Evolutionary conservation across 768 basidiomycete species (phyloP), one percentile per base, ranked within the genome.

Genomic region (Cystofilobasidium bisporidii): DNA sequence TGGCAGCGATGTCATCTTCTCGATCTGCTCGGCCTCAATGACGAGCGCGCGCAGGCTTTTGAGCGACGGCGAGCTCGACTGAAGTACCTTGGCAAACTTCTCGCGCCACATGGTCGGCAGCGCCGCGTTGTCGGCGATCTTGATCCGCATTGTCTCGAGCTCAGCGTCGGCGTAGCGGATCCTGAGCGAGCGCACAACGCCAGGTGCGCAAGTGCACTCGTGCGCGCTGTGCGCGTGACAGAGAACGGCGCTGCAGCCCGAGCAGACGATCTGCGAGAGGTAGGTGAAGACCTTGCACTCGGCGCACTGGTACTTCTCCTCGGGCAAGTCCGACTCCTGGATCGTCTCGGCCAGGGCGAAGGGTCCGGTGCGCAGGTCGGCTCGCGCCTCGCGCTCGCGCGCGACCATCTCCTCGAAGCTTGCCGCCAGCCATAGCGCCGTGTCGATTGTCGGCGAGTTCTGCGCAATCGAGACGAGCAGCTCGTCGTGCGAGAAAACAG

Each of bases 401-500:
- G 86, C 84, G 18, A 85, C 85, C 93, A 98, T 97, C 75, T 91
- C 91, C 71, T 83, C 80, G 50, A 97, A 81, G 76, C 85, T 87
- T 58, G 87, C 85, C 69, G 86, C 82, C 68, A 97, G 80, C 93
- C 96, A 98, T 73, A 89, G 80, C 3, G 94, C 89, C 41, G 92
- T 94, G 76, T 89, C 87, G 74, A 96, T 93, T 22, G 87, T 87
- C 63, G 87, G 84, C 3, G 91, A 92, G 77, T 94, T 90, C 73
- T 91, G 86, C n/a, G 89, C 91, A 75, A 98, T 93, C n/a, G 94
- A 94, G 75, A 97, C 84, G 71, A 99, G 82, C 30, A 98, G 83
- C 78, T 98, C 96, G 73, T 98, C 91, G 76, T 99, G 96, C 38
- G 92, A 97, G 78, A 99, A 99, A 5, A 99, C 96, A 6, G 96